Evolutionary conservation across 2,329 filamentous ascomycete genomes (phyloP).

Genomic region (Drechslera avenae): DNA sequence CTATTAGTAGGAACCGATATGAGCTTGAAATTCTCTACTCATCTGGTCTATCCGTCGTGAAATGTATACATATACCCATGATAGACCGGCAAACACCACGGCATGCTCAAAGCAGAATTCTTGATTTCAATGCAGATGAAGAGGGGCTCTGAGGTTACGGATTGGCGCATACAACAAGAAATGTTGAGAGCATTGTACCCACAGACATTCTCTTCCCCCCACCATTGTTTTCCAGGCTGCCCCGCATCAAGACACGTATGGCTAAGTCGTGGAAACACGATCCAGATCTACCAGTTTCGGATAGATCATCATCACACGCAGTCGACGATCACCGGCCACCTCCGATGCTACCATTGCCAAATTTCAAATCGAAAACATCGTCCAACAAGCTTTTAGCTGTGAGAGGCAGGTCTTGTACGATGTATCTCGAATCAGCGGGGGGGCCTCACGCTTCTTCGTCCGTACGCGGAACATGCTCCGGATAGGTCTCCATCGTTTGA

Average conservation of each 20-base stretch:
- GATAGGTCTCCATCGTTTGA: neutral
- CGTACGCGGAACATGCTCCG: slow-evolving; percentile 1
- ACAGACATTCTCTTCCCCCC: neutral
- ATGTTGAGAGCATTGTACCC: too few species aligned
- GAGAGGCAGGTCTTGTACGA: neutral
- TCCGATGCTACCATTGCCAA: neutral
- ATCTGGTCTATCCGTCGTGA: too few species aligned
- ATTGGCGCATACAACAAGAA: too few species aligned
- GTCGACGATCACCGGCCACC: neutral
- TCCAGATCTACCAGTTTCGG: neutral
- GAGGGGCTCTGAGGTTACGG: too few species aligned
- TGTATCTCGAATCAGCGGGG: neutral
- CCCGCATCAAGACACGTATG: neutral
- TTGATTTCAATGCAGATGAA: too few species aligned
- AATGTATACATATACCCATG: too few species aligned
- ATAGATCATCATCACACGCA: neutral
- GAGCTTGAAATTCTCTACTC: too few species aligned
- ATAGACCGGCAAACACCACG: too few species aligned
- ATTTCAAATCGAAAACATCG: neutral
- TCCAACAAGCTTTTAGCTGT: neutral
- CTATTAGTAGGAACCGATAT: too few species aligned
- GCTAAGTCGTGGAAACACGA: neutral
- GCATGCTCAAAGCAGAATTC: too few species aligned
- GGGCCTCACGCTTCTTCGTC: neutral
- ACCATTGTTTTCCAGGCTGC: neutral